Base-by-base conservation (phyloP, 768 basidiomycete species). In the Tricholoma furcatifolium region DNA sequence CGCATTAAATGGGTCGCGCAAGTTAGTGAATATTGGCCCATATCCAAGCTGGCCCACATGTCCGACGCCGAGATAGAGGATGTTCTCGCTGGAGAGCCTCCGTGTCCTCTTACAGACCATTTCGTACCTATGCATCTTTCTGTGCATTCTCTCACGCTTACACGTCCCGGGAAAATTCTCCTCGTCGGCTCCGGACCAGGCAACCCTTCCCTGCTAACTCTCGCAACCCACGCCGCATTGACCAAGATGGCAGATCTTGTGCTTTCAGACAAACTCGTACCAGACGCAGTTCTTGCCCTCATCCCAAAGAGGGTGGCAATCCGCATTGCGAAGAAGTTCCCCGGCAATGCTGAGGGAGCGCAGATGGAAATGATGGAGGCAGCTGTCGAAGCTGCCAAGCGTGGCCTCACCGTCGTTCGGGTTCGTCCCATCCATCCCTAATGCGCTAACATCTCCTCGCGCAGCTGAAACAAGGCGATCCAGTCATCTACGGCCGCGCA, bases 401-500 rank as follows among this genome's bases (percentile, higher is more conserved):
- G 76, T 15, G 97, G 96, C 0, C 70, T 93, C 54, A 88, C 84
- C 6, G 95, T 99, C 21, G 89, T 99, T 30, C 77, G 96, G 49
- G 91, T 92, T 62, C 43, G 88, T 76, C 30, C 43, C 58, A 18
- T 41, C 55, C 9, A 21, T 6, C 39, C n/a, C 17, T 27, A 30
- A 24, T 30, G 35, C 1, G 30, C 38, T 48, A 50, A 48, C 24
- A 27, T 50, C 10, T 53, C 43, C 40, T 41, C 18, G n/a, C 11
- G n/a, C 45, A 93, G 90, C 77, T 99, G 15, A 98, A 99, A 72
- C 97, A 98, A 76, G 97, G 97, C 11, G 97, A 99, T 66, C 97
- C 97, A 11, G 86, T 88, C 12, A 83, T 99, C 0, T 99, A 97
- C 65, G 97, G 92, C 3, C 85, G 97, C 18, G 88, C 88, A 0